Evolutionary conservation across 306 rosid genomes (phyloP), one percentile per base, ranked within the genome.

Genomic region (Sesbania bispinosa): DNA sequence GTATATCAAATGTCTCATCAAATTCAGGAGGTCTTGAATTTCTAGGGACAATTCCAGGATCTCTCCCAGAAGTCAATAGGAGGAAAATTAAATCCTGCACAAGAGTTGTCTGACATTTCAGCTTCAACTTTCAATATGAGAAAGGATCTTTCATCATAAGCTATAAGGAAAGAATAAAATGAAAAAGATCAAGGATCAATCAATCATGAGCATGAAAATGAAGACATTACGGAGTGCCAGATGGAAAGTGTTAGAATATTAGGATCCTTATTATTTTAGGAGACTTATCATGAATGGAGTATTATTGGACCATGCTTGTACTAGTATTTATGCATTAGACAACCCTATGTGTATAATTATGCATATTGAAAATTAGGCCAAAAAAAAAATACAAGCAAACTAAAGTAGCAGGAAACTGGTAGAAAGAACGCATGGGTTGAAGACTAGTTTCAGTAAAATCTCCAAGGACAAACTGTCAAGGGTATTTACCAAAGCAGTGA

Each of bases 31-130:
- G 90, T 76, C 67, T 87, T 64, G 77, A 84, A 77, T 91, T 94
- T 81, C 97, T 83, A 30, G 97, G 97, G 58, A 94, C 78, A 69
- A 94, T 91, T 59, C 98, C 98, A 63, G 98, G 98, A 86, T 94
- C 98, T 81, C 95, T 84, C 65, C 85, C 82, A 53, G 98, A 94
- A 35, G 98, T 89, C 84, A 89, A 66, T 61, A 91, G 71, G 67
- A 94, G 92, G 81, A 94, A 89, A 23, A 65, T 35, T 74, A 94
- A 83, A 85, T 90, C 95, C 98, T 94, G 91, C 92, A 85, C 42
- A 75, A 20, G 64, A 77, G 62, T 75, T 69, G 43, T 39, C 69
- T 10, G n/a, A 55, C 51, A 18, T 72, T 67, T 86, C 74, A 88
- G 51, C 64, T 77, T 50, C 47, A 60, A 63, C 58, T 47, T 64